Evolutionary conservation across 1,284 basidiomycete genomes (phyloP).

Genomic region (Cryptococcus sp.): DNA sequence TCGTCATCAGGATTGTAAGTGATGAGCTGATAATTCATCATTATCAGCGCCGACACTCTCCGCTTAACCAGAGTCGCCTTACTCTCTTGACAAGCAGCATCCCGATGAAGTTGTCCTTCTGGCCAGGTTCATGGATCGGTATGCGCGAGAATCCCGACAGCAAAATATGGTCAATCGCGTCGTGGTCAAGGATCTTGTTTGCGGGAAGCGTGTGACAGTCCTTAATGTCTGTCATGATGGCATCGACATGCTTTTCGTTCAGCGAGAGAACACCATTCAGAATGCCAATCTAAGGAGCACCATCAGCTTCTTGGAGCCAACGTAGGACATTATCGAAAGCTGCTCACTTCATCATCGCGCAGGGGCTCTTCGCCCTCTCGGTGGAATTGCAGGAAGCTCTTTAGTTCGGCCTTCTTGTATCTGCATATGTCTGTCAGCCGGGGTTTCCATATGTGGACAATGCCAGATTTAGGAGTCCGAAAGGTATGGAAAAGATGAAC

Average conservation of each 20-base stretch:
- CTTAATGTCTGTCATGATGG: slow-evolving; percentile 84
- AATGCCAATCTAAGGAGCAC: slow-evolving; percentile 66
- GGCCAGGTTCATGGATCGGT: slow-evolving; percentile 78
- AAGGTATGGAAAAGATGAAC: background rate
- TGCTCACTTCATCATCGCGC: slow-evolving; percentile 66
- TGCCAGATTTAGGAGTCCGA: too few relatives aligned
- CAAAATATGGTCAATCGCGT: slow-evolving; percentile 70
- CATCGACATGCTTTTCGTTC: slow-evolving; percentile 76
- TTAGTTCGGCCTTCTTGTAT: slow-evolving; percentile 89
- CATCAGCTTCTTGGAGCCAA: background rate
- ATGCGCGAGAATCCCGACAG: slow-evolving; percentile 90
- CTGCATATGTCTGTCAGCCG: slow-evolving; percentile 55
- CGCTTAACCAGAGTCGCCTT: slow-evolving; percentile 12
- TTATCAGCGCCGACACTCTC: slow-evolving; percentile 1
- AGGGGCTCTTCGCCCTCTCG: slow-evolving; percentile 81
- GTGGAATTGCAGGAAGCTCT: slow-evolving; percentile 88
- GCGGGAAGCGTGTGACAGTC: slow-evolving; percentile 57
- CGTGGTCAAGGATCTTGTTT: slow-evolving; percentile 78
- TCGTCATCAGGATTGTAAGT: slow-evolving; percentile 83
- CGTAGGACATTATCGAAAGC: slow-evolving; percentile 9
- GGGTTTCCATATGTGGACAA: background rate
- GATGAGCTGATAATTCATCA: slow-evolving; percentile 64
- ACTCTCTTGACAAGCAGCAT: slow-evolving; percentile 85
- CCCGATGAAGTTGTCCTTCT: slow-evolving; percentile 77
- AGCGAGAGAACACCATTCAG: slow-evolving; percentile 84